phyloP scores from a whole-genome alignment of 345 rosid genomes.

The Gossypium thurberi region DNA sequence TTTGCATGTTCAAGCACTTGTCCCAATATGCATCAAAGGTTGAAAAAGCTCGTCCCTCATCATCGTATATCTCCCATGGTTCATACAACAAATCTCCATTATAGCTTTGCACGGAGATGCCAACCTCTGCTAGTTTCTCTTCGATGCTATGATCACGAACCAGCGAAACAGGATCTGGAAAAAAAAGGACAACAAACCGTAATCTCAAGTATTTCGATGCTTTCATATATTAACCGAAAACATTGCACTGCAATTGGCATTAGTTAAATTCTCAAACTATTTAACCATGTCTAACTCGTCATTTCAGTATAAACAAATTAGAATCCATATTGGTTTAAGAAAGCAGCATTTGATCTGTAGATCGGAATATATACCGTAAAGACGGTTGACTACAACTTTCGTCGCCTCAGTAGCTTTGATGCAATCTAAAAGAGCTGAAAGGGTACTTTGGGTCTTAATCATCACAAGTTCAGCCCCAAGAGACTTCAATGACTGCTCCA shows the following conservation, averaged over 20 bases:
- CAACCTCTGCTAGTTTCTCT: slow-evolving; percentile 60
- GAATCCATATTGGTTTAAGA: background rate
- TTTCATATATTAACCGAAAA: background rate
- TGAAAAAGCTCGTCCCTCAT: slow-evolving; percentile 60
- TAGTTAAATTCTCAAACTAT: background rate
- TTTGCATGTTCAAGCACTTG: slow-evolving; percentile 58
- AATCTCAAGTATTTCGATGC: background rate
- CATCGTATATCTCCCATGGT: slow-evolving; percentile 85
- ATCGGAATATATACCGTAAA: slow-evolving; percentile 54
- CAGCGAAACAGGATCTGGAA: slow-evolving; percentile 71
- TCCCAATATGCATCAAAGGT: slow-evolving; percentile 68
- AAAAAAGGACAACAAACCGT: background rate
- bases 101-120: slow-evolving; percentile 81
- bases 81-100: slow-evolving; percentile 85
- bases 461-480: slow-evolving; percentile 70
- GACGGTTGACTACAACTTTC: slow-evolving; percentile 77
- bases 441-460: slow-evolving; percentile 58
- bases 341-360: background rate
- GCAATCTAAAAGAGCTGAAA: slow-evolving; percentile 66
- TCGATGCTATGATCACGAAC: slow-evolving; percentile 77
- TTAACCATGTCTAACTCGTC: too few species aligned
- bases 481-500: slow-evolving; percentile 59
- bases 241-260: background rate
- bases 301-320: slow-evolving; percentile 1
- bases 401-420: slow-evolving; percentile 53